Evolutionary conservation across 2,329 filamentous ascomycete species (phyloP), one percentile per base, ranked within the genome.

Genomic region (Fusarium sp.): DNA sequence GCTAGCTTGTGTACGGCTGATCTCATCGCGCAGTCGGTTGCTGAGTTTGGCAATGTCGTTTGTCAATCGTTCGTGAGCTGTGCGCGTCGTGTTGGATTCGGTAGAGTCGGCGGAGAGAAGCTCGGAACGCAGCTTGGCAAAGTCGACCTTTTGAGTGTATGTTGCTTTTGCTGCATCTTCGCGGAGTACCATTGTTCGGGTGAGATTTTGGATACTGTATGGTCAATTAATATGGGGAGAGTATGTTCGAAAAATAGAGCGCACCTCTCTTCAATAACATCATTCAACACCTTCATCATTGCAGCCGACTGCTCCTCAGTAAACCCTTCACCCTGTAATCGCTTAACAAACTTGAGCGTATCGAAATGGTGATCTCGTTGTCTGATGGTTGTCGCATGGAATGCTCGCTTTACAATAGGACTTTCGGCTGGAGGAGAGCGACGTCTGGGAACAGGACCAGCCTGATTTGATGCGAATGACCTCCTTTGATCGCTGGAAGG

Each of bases 251-350:
- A 22, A 2, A 4, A 15, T 17, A 36, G 26, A 55, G 28, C 64
- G 55, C 76, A 92, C 91, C 92, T 97, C 84, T 99, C 96, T 82
- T 98, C 94, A 75, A 99, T 98, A 15, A 98, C 96, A 82, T 98
- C 95, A 83, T 95, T 95, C 44, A 99, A 87, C 12, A 98, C 94
- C 81, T 94, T 94, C 96, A 99, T 98, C 93, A 98, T 96, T n/a
- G 96, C 96, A 33, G 94, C 95, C 6, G 95, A 92, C 84, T 99
- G 96, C 76, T 95, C 93, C 82, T 98, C 96, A 31, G 94, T 98
- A 82, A 98, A 98, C 0, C 96, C 96, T 82, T 99, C 96, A 75
- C 90, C 90, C 82, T 96, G 92, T 45, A 99, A 87, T 59, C 94
- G 89, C 84, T 98, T 94, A 44, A 99, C 95, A 81, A 99, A 98